A percentile compares a stretch with the other conserved stretches of the same genome.
Conservation (phyloP, 257 asterid genomes). For the Solanum chmielewskii region DNA sequence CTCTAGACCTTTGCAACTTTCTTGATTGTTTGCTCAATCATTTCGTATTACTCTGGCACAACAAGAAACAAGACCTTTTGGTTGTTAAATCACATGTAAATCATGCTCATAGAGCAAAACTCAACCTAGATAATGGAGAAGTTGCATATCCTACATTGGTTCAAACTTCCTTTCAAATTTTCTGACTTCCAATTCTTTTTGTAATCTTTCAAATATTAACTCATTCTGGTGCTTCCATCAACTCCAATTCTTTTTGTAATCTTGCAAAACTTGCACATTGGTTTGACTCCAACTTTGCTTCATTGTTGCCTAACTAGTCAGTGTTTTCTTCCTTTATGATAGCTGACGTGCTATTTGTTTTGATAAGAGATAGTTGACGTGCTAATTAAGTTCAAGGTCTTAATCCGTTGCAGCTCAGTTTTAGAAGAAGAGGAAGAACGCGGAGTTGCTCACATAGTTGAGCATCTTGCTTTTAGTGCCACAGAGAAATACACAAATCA, state of each 20-base stretch:
- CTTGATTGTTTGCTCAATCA: background rate
- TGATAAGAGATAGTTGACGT: background rate
- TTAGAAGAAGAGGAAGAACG: slow-evolving; percentile 97
- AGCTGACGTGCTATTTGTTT: background rate
- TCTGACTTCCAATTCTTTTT: background rate
- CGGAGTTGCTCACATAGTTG: slow-evolving; percentile 94
- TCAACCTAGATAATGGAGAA: background rate
- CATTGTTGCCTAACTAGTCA: background rate
- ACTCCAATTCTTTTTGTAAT: background rate
- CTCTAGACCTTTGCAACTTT: background rate
- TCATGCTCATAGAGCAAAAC: background rate
- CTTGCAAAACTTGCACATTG: background rate
- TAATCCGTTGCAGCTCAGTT: slow-evolving; percentile 79
- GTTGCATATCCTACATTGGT: background rate
- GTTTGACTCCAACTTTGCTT: background rate
- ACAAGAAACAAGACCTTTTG: background rate
- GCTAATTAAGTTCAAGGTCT: slow-evolving; percentile 20
- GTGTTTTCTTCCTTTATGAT: background rate
- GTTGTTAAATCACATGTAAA: background rate
- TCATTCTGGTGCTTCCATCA: background rate
- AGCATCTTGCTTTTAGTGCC: slow-evolving; percentile 97
- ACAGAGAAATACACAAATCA: slow-evolving; percentile 82
- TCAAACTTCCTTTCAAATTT: background rate
- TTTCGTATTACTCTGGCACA: background rate
- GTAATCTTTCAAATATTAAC: background rate